Percentiles rank a stretch among this genome's conserved stretches.
phyloP scores from a whole-genome alignment of 1,284 basidiomycete genomes.

The Dichomitus squalens region DNA sequence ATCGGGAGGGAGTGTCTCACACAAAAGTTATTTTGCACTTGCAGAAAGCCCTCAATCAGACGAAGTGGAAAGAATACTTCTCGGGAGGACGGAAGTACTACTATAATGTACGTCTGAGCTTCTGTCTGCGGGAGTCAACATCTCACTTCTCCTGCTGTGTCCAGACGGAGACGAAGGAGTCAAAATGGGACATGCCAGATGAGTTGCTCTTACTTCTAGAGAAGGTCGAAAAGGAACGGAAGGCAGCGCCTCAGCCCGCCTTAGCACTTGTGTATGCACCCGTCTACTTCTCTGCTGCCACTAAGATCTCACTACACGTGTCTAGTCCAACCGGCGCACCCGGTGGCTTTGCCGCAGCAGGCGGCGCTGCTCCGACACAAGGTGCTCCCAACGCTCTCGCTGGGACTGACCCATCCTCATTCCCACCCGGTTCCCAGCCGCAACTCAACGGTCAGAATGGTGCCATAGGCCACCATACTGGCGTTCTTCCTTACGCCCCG shows the following conservation, averaged over 20 bases:
- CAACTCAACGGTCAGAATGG: constrained; percentile 49
- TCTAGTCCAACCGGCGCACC: constrained; percentile 21
- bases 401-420: constrained; percentile 37
- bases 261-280: constrained; percentile 32
- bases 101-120: constrained; percentile 67
- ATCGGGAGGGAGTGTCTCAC: not conserved
- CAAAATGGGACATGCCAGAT: constrained; percentile 96
- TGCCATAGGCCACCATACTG: constrained; percentile 50
- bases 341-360: constrained; percentile 17
- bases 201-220: constrained; percentile 82
- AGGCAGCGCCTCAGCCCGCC: constrained; percentile 32
- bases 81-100: constrained; percentile 91
- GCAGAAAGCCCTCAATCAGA: constrained; percentile 82
- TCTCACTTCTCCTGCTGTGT: not conserved
- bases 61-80: constrained; percentile 93
- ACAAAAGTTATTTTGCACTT: not conserved
- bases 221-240: constrained; percentile 78
- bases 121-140: not conserved
- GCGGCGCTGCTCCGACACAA: constrained; percentile 28
- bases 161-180: constrained; percentile 81
- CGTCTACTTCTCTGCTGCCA: not conserved
- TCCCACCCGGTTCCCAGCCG: constrained; percentile 33
- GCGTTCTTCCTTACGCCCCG: constrained; percentile 57
- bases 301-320: constrained; percentile 2
- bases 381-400: constrained; percentile 37